Evolutionary conservation across 2,329 filamentous ascomycete species (phyloP).

Genomic region (Penicillium hordei): DNA sequence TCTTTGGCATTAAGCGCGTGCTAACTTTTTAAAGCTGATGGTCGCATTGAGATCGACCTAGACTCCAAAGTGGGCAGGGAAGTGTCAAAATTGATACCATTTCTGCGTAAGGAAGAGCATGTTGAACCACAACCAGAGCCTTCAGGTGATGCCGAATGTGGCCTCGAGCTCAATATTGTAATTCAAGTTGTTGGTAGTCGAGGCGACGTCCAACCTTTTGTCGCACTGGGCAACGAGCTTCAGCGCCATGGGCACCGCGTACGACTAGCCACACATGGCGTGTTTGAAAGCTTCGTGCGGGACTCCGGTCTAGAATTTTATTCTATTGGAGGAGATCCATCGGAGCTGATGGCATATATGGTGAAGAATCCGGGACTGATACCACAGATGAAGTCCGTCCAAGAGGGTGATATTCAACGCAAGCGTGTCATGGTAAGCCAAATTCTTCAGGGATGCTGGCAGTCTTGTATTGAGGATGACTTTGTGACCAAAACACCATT

Average conservation of each 20-base stretch:
- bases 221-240: conserved; percentile 56
- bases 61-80: conserved; percentile 22
- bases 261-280: conserved; percentile 55
- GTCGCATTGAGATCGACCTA: conserved; percentile 24
- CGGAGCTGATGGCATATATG: conserved; percentile 50
- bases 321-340: conserved; percentile 55
- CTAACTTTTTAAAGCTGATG: conserved; percentile 15
- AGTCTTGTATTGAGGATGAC: conserved; percentile 31
- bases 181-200: conserved; percentile 58
- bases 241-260: conserved; percentile 55
- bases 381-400: conserved; percentile 31
- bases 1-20: accelerated
- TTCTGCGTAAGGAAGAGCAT: conserved; percentile 9
- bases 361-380: conserved; percentile 45
- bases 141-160: background rate
- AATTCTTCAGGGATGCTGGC: conserved; percentile 37
- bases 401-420: conserved; percentile 26
- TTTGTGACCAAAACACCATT: conserved; percentile 37
- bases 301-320: conserved; percentile 55
- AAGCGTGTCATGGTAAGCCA: conserved; percentile 29
- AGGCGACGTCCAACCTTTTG: conserved; percentile 59
- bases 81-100: conserved; percentile 17
- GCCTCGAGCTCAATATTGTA: conserved; percentile 47
- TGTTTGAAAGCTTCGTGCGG: conserved; percentile 54
- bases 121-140: background rate